A percentile compares a stretch with the other conserved stretches of the same genome.
Evolutionary conservation across 1,284 basidiomycete genomes (phyloP).

Genomic region (Cutaneotrichosporon sp.): DNA sequence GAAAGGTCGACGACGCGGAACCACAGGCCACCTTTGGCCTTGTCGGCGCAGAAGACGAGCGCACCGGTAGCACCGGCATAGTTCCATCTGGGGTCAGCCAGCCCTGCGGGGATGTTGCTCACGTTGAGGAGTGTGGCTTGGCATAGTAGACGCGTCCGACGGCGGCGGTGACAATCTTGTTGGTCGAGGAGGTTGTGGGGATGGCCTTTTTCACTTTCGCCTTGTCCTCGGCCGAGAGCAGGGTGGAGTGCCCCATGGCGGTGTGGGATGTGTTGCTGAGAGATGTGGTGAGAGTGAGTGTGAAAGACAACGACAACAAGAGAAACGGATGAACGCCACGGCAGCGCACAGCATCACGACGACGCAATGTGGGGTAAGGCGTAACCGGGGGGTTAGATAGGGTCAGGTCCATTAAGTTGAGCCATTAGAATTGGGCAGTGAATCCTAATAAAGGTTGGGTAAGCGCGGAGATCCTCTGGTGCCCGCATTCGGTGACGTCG

Average conservation of each 20-base stretch:
- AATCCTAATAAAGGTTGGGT: too few species aligned
- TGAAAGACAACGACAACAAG: background rate
- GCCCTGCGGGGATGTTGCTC: background rate
- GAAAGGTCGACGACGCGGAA: slow-evolving; percentile 75
- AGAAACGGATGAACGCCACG: too few species aligned
- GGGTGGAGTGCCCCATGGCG: slow-evolving; percentile 24
- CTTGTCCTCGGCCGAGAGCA: slow-evolving; percentile 69
- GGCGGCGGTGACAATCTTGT: slow-evolving; percentile 71
- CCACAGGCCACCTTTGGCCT: slow-evolving; percentile 56
- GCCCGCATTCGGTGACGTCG: too few species aligned
- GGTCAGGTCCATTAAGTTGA: too few species aligned
- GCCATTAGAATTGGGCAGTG: too few species aligned
- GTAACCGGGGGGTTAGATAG: too few species aligned
- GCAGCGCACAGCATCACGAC: too few species aligned
- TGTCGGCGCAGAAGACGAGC: slow-evolving; percentile 65
- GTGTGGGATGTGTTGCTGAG: background rate
- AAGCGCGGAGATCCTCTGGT: too few species aligned
- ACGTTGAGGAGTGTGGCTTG: slow-evolving; percentile 31
- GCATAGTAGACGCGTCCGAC: slow-evolving; percentile 77
- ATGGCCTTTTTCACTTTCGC: slow-evolving; percentile 65
- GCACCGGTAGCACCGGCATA: slow-evolving; percentile 82
- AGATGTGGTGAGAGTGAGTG: background rate
- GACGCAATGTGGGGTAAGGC: too few species aligned
- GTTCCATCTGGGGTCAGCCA: slow-evolving; percentile 57
- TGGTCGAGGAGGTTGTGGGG: slow-evolving; percentile 47